Percentiles rank a stretch among this genome's conserved stretches.
Evolutionary conservation across 2,329 filamentous ascomycete species (phyloP).

Genomic region (Calycina marina): DNA sequence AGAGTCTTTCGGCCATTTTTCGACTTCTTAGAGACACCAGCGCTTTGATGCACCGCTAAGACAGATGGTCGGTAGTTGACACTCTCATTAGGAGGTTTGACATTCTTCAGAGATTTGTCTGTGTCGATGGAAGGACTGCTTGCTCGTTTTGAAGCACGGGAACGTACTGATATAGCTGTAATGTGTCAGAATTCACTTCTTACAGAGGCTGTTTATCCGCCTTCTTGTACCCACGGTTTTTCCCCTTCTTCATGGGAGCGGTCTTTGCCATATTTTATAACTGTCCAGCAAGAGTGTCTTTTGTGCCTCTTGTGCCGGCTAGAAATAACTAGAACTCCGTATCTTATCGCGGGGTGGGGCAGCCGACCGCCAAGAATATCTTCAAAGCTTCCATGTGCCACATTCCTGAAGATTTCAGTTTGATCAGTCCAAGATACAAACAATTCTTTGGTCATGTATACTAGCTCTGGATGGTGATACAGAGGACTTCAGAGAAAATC

Average conservation of each 20-base stretch:
- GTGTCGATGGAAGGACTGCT: constrained; percentile 55
- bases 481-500: no score
- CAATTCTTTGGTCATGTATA: no score
- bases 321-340: no score
- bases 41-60: constrained; percentile 49
- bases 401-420: no score
- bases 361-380: no score
- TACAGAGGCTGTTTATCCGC: no score
- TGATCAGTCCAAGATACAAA: no score
- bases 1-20: constrained; percentile 40
- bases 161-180: constrained; percentile 45
- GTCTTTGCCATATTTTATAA: constrained; percentile 22
- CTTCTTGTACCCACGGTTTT: constrained; percentile 18
- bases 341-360: no score
- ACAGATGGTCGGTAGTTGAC: constrained; percentile 45
- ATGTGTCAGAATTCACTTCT: no score
- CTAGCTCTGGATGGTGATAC: no score
- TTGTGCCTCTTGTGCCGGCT: no score
- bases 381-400: no score
- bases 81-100: constrained; percentile 34
- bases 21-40: constrained; percentile 54
- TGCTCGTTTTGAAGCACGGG: constrained; percentile 59
- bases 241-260: constrained; percentile 19
- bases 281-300: neutral
- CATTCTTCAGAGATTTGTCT: constrained; percentile 55